Conservation (phyloP, 2,329 filamentous ascomycete species). For the Aspergillus pseudotamarii region DNA sequence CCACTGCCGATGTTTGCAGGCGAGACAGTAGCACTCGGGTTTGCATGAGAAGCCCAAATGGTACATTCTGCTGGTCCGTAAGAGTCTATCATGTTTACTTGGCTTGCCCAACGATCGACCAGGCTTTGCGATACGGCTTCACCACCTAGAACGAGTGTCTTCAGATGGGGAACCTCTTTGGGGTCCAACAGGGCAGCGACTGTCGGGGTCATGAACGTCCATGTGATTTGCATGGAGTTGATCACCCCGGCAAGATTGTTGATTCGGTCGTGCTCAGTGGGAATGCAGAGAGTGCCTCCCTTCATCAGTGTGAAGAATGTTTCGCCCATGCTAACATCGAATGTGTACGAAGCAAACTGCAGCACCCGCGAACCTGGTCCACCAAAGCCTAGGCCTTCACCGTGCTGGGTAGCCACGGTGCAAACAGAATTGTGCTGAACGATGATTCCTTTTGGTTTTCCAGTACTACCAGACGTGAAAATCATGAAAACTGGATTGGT, state of each 20-base stretch:
- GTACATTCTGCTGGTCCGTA: constrained; percentile 12
- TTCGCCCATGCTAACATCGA: constrained; percentile 54
- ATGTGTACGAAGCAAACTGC: constrained; percentile 54
- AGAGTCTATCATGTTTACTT: neutral
- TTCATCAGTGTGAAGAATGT: constrained; percentile 53
- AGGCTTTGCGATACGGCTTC: constrained; percentile 12
- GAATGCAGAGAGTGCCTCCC: constrained; percentile 59
- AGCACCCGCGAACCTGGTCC: constrained; percentile 48
- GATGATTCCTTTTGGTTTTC: constrained; percentile 57
- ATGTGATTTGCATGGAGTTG: constrained; percentile 50
- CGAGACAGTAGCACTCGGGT: neutral
- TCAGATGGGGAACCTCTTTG: constrained; percentile 41
- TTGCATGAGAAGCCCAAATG: constrained; percentile 22
- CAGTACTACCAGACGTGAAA: constrained; percentile 55
- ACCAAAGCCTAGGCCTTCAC: constrained; percentile 40
- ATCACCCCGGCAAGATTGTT: constrained; percentile 52
- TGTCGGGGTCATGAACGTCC: constrained; percentile 59
- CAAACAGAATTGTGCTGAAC: constrained; percentile 59
- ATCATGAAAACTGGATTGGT: constrained; percentile 51
- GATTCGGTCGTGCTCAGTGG: constrained; percentile 45
- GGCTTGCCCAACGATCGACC: neutral
- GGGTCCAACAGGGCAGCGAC: constrained; percentile 49
- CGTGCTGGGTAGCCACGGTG: constrained; percentile 44
- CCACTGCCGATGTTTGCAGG: constrained; percentile 30
- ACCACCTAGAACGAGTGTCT: constrained; percentile 30